Percentiles rank a stretch among this genome's conserved stretches.
phyloP scores from a whole-genome alignment of 2,329 filamentous ascomycete species.

The Fusarium setosum region DNA sequence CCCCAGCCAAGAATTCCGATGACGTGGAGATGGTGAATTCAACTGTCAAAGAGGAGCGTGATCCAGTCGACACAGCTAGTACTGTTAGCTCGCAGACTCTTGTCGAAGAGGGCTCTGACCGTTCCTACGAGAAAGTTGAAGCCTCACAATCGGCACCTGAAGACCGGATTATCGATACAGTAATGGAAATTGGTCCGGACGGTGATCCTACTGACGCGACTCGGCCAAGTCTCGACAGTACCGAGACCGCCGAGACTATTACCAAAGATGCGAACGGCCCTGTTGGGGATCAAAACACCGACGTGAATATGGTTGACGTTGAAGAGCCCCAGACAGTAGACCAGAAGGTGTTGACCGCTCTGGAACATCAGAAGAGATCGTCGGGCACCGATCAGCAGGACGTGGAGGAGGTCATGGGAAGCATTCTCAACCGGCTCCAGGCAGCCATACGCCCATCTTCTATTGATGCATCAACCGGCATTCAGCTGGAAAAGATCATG shows the following conservation, averaged over 20 bases:
- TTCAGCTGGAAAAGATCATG: constrained; percentile 86
- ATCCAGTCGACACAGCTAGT: constrained; percentile 55
- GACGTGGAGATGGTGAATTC: constrained; percentile 51
- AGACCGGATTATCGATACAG: constrained; percentile 39
- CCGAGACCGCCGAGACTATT: constrained; percentile 2
- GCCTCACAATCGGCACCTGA: constrained; percentile 19
- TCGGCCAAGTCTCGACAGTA: background rate
- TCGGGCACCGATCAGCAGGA: constrained; percentile 84
- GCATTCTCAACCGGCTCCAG: constrained; percentile 90
- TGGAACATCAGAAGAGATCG: constrained; percentile 58
- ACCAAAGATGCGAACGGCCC: constrained; percentile 9
- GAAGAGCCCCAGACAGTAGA: constrained; percentile 55
- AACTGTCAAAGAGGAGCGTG: constrained; percentile 44
- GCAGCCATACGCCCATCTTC: constrained; percentile 83
- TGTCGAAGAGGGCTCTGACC: constrained; percentile 55
- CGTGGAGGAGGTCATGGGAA: constrained; percentile 94
- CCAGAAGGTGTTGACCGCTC: constrained; percentile 57
- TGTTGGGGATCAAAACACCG: background rate
- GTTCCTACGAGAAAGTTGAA: constrained; percentile 50
- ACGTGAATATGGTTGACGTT: constrained; percentile 46
- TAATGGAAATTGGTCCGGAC: constrained; percentile 35
- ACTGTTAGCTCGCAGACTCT: constrained; percentile 64
- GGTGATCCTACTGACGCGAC: constrained; percentile 21
- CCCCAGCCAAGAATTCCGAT: constrained; percentile 44
- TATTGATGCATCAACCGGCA: constrained; percentile 70